Conservation (phyloP, 768 basidiomycete species). For the Dendrothele bispora region DNA sequence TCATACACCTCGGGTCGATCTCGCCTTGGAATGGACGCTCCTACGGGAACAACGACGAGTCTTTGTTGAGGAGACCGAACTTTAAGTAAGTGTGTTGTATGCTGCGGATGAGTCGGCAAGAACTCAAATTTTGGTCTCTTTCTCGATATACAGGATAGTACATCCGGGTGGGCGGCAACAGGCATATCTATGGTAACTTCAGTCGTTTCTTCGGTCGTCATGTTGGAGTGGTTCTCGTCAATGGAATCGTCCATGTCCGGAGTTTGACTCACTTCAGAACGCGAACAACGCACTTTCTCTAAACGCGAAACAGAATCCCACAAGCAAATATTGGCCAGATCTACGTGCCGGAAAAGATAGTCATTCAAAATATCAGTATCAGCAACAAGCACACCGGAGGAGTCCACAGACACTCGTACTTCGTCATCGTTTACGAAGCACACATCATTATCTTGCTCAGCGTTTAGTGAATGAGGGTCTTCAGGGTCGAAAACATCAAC, state of each 20-base stretch:
- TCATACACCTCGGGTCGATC: not conserved
- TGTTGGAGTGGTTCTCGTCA: not conserved
- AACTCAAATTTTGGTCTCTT: not conserved
- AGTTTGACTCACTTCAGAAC: not conserved
- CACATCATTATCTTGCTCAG: not conserved
- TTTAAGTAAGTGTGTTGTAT: not conserved
- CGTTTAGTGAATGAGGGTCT: not conserved
- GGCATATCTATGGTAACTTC: not conserved
- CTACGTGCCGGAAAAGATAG: not conserved
- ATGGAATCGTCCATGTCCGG: not conserved
- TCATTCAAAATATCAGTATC: too few relatives aligned
- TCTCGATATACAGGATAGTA: not conserved
- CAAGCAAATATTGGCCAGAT: not conserved
- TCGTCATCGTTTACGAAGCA: not conserved
- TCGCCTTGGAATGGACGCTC: not conserved
- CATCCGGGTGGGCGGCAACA: too few relatives aligned
- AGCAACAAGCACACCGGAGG: too few relatives aligned
- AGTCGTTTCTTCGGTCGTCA: not conserved
- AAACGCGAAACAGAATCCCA: constrained; percentile 4
- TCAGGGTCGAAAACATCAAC: not conserved
- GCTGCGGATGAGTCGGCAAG: not conserved
- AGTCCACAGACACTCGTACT: too few relatives aligned
- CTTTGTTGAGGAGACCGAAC: not conserved
- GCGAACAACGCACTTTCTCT: not conserved
- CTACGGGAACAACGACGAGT: not conserved